These are phyloP conservation scores for Komagataea norvegica DNA, from an alignment of 1,139 yeast species.

Conservation along the genomic window DNA sequence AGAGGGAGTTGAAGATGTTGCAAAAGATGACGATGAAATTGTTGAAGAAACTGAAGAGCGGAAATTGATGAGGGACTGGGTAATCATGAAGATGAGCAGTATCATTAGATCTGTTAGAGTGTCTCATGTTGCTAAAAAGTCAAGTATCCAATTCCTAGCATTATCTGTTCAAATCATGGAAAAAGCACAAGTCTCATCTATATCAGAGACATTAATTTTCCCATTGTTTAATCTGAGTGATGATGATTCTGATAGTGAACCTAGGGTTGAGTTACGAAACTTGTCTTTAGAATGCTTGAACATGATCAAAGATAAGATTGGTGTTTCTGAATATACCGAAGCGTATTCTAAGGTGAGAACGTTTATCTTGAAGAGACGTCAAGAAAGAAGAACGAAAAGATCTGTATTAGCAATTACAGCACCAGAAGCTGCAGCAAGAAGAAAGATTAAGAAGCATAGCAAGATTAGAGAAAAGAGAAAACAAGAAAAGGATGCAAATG, in stretches of 20 bases:
- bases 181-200: constrained; percentile 34
- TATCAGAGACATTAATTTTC: constrained; percentile 48
- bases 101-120: constrained; percentile 63
- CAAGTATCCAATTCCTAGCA: constrained; percentile 58
- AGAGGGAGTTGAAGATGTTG: constrained; percentile 25
- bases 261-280: constrained; percentile 47
- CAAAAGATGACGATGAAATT: constrained; percentile 20
- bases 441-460: constrained; percentile 72
- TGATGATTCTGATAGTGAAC: constrained; percentile 40
- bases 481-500: constrained; percentile 69
- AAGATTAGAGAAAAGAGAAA: constrained; percentile 74
- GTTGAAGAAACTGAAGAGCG: constrained; percentile 25
- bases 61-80: constrained; percentile 45
- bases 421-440: constrained; percentile 76
- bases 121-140: constrained; percentile 54
- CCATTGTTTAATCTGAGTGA: constrained; percentile 56
- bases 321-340: constrained; percentile 66
- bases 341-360: constrained; percentile 62
- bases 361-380: constrained; percentile 55
- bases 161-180: constrained; percentile 49
- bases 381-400: constrained; percentile 70
- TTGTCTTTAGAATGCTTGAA: constrained; percentile 66
- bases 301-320: constrained; percentile 64
- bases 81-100: constrained; percentile 54
- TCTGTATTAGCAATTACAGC: constrained; percentile 73